Percentiles rank a stretch among this genome's conserved stretches.
Conservation (phyloP, 78 protist genomes). For the Polysphondylium violaceum region DNA sequence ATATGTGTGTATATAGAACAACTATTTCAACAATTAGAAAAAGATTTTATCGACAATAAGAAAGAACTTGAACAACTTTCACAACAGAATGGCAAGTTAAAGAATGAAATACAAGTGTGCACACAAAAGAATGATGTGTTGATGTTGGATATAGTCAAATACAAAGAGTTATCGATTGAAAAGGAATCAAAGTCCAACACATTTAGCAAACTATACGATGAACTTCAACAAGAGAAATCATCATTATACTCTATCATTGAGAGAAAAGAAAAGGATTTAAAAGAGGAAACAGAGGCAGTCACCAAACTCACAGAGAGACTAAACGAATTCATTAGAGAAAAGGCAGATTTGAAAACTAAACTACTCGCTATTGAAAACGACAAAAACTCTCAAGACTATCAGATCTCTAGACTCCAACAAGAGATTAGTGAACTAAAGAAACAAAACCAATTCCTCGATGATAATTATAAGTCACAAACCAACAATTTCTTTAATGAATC, state of each 20-base stretch:
- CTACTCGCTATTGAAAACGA: constrained; percentile 53
- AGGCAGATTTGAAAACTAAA: constrained; percentile 45
- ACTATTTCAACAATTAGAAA: constrained; percentile 77
- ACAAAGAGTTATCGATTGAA: constrained; percentile 30
- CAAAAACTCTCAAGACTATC: constrained; percentile 36
- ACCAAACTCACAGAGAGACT: constrained; percentile 53
- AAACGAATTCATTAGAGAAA: constrained; percentile 40
- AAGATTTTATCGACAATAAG: constrained; percentile 21
- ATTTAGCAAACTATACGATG: constrained; percentile 60
- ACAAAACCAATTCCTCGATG: constrained; percentile 22
- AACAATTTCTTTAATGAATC: constrained; percentile 31
- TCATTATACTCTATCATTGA: constrained; percentile 22
- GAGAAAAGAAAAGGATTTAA: constrained; percentile 51
- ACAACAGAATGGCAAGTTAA: constrained; percentile 22
- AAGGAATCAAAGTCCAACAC: constrained; percentile 58
- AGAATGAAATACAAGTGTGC: constrained; percentile 29
- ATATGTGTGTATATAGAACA: constrained; percentile 13
- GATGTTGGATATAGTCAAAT: constrained; percentile 5
- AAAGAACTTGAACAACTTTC: constrained; percentile 23
- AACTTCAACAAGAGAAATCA: constrained; percentile 55
- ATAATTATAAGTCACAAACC: constrained; percentile 13
- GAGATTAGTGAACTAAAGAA: constrained; percentile 47
- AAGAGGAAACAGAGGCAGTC: constrained; percentile 42
- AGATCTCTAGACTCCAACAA: constrained; percentile 47
- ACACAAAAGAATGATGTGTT: constrained; percentile 32